Base-by-base conservation (phyloP, 177 flowering plant genomes). In the Vitis hybrid region DNA sequence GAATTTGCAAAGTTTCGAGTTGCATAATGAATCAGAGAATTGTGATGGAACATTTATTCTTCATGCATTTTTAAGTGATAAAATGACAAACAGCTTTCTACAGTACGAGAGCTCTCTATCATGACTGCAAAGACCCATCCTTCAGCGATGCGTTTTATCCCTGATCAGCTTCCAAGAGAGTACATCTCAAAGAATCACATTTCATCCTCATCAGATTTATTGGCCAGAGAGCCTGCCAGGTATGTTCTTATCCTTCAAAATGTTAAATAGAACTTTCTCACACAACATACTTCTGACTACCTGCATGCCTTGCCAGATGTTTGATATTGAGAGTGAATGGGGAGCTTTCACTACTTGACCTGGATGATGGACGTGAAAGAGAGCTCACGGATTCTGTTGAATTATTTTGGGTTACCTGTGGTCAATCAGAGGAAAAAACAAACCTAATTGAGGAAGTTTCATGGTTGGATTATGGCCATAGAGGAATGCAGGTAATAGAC, bases 41-140 rank as follows among this genome's bases (percentile, higher is more conserved):
- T 75, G 62, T 60, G 10, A 51, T 74, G 54, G 62, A 74, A 60
- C 64, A 40, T 60, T 65, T 78, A 68, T 72, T 73, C 73, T 78
- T 85, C 75, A 72, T 87, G 74, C 88, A 73, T 82, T 82, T 81
- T 88, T 87, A 94, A 93, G 96, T 90, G 89, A 89, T 93, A 83
- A 90, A 83, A 87, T 95, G 94, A 88, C 94, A 88, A 90, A 95
- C 99, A 95, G 99, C 98, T 95, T 91, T 91, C 96, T 88, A 88
- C 97, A 88, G 99, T 95, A 85, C 91, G 99, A 70, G 98, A 95
- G 84, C 96, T 95, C 68, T 95, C 99, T 68, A 95, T 95, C 77
- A 89, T 95, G 96, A 93, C 97, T 70, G 97, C 93, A 50, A 95
- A 95, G 87, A 88, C 85, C 83, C 97, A 93, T 82, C 99, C 98